Evolutionary conservation across 225 moss, liverwort and hornwort species (phyloP).

Genomic region (Thuidium tamariscinum): DNA sequence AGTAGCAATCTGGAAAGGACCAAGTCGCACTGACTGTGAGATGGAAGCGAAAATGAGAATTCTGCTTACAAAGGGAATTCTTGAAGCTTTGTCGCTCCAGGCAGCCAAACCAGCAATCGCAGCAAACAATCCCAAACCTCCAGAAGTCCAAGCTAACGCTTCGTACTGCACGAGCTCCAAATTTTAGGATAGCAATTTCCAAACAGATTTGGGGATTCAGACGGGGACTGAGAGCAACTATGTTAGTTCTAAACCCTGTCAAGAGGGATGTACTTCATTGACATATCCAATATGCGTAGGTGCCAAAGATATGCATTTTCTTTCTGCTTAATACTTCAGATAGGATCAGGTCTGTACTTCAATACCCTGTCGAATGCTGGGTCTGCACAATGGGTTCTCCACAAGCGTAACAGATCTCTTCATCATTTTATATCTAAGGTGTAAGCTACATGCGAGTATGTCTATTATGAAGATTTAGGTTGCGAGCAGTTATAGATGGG

Average conservation of each 20-base stretch:
- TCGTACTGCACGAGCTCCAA: slow-evolving; percentile 52
- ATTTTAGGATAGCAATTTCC: neutral
- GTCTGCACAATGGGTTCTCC: neutral
- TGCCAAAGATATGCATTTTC: neutral
- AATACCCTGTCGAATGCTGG: neutral
- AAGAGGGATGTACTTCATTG: neutral
- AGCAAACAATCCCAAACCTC: slow-evolving; percentile 71
- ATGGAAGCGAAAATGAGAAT: neutral
- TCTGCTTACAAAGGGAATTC: slow-evolving; percentile 68
- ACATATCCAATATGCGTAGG: neutral
- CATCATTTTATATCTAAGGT: neutral
- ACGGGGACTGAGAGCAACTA: neutral
- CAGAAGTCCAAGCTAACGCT: slow-evolving; percentile 63
- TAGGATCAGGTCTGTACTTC: neutral
- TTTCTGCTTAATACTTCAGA: neutral
- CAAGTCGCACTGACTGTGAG: neutral
- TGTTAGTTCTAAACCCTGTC: neutral
- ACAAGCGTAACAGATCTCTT: neutral
- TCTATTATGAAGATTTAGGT: neutral
- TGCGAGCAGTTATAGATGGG: neutral
- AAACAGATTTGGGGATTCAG: neutral
- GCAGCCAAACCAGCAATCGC: slow-evolving; percentile 60
- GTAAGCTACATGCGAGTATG: neutral
- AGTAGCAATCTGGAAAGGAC: neutral
- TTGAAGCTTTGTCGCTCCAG: slow-evolving; percentile 91